These are phyloP conservation scores for Casaregolazyma suthepensis DNA, from an alignment of 1,139 yeast species.

Conservation along the genomic window DNA sequence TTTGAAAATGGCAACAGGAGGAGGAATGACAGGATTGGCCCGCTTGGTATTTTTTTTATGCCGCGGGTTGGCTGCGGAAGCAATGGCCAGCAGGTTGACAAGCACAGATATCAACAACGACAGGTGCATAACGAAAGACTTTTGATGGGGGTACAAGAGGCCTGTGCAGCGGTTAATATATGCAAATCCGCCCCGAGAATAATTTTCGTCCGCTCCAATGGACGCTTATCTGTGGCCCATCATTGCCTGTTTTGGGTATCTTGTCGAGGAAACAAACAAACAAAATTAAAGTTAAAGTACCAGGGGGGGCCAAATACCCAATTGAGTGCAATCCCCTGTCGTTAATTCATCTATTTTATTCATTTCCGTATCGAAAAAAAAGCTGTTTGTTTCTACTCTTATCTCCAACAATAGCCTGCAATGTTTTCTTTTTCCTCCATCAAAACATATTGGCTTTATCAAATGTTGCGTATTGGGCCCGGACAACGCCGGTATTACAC, in stretches of 20 bases:
- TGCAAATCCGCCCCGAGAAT: neutral
- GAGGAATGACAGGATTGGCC: neutral
- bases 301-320: neutral
- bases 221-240: neutral
- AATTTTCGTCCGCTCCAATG: neutral
- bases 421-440: neutral
- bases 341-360: too few species aligned
- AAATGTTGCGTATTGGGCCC: neutral
- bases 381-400: neutral
- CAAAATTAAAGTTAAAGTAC: too few species aligned
- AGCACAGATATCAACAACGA: neutral
- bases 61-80: constrained; percentile 6
- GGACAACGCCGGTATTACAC: neutral
- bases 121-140: neutral
- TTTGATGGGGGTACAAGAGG: neutral
- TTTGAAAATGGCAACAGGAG: constrained; percentile 6
- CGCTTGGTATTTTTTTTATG: neutral
- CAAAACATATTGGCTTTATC: neutral
- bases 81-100: constrained; percentile 1
- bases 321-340: too few species aligned
- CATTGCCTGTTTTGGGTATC: neutral
- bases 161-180: neutral
- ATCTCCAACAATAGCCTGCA: neutral
- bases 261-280: neutral
- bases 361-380: too few species aligned